These are phyloP conservation scores for Coffea humblotiana DNA, from an alignment of 305 asterid genomes.

Conservation along the genomic window DNA sequence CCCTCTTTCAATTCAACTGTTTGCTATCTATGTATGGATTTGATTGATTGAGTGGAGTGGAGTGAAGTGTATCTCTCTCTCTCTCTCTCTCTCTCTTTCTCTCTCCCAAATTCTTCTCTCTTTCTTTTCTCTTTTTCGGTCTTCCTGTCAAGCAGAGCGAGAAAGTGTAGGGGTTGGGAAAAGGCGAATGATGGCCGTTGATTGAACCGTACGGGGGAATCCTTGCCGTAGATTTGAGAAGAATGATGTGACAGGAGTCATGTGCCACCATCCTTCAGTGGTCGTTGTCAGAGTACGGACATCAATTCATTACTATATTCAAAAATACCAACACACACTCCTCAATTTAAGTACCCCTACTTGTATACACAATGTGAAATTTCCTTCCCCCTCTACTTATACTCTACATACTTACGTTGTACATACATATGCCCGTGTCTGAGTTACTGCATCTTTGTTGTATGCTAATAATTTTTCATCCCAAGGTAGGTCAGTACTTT, in stretches of 20 bases:
- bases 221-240: slow-evolving; percentile 23
- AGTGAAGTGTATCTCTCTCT: slow-evolving; percentile 4
- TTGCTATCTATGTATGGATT: not conserved
- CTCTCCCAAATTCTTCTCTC: not conserved
- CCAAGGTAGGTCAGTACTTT: no score
- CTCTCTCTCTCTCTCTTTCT: not conserved
- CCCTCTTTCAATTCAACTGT: not conserved
- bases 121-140: slow-evolving; percentile 8
- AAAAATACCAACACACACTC: not conserved
- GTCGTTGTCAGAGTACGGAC: slow-evolving; percentile 61
- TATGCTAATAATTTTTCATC: no score
- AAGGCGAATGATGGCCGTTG: slow-evolving; percentile 27
- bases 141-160: slow-evolving; percentile 25
- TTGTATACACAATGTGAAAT: no score
- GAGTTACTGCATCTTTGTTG: no score
- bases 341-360: no score
- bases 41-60: slow-evolving; percentile 20
- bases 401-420: no score
- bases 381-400: no score
- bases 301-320: slow-evolving; percentile 18
- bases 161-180: slow-evolving; percentile 19
- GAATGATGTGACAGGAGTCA: slow-evolving; percentile 49
- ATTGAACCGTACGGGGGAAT: slow-evolving; percentile 27
- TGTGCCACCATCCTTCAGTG: slow-evolving; percentile 62
- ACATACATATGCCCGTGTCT: no score